These are phyloP conservation scores for Candida odintsovae DNA, from an alignment of 805 yeast species.

Conservation along the genomic window DNA sequence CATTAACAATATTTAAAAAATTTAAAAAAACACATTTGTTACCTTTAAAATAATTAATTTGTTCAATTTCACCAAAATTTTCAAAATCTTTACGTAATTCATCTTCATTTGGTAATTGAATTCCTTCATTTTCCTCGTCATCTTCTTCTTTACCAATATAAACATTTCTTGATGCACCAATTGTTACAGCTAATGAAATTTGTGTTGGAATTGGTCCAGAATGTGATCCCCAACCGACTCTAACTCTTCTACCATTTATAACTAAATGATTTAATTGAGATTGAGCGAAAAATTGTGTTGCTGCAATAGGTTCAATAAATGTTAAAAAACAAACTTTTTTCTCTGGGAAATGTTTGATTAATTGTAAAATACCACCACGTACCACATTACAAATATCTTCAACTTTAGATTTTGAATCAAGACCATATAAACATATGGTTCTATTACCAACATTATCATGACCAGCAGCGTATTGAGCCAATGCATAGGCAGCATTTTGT, in stretches of 20 bases:
- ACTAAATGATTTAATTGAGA: conserved; percentile 53
- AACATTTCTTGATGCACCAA: conserved; percentile 73
- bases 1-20: conserved; percentile 56
- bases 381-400: conserved; percentile 75
- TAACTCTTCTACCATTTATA: conserved; percentile 55
- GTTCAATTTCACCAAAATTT: conserved; percentile 67
- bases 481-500: conserved; percentile 87
- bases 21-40: conserved; percentile 73
- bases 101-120: conserved; percentile 38
- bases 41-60: conserved; percentile 64
- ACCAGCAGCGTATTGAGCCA: conserved; percentile 87
- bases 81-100: conserved; percentile 54
- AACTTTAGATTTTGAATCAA: conserved; percentile 56
- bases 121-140: conserved; percentile 25
- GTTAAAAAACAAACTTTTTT: conserved; percentile 64
- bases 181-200: conserved; percentile 57
- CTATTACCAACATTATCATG: conserved; percentile 71
- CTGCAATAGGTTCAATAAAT: conserved; percentile 57
- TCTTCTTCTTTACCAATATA: conserved; percentile 56
- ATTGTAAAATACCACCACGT: conserved; percentile 71
- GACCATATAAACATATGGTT: conserved; percentile 62
- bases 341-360: conserved; percentile 44
- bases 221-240: conserved; percentile 66
- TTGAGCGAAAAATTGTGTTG: conserved; percentile 60
- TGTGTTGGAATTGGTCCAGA: conserved; percentile 56